Conservation (phyloP, 1,284 basidiomycete species). For the Somion occarium region DNA sequence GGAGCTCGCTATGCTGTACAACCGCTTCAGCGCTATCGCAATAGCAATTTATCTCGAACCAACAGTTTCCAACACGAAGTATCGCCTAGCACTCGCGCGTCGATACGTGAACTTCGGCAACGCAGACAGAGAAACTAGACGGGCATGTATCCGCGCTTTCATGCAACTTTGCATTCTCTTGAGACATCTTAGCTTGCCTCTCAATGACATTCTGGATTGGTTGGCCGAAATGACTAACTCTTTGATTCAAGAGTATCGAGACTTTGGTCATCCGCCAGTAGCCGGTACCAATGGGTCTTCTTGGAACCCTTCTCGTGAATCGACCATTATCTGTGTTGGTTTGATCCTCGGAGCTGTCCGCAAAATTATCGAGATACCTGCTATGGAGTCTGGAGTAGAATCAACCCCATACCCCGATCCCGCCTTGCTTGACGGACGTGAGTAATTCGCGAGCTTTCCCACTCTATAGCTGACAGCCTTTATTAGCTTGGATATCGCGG, state of each 20-base stretch:
- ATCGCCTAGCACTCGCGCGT: slow-evolving; percentile 57
- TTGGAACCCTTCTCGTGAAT: slow-evolving; percentile 14
- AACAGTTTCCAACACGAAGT: slow-evolving; percentile 41
- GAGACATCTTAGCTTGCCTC: slow-evolving; percentile 50
- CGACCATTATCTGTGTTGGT: slow-evolving; percentile 35
- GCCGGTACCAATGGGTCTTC: slow-evolving; percentile 11
- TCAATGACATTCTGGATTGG: slow-evolving; percentile 63
- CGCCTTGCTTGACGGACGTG: slow-evolving; percentile 53
- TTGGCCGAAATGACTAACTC: slow-evolving; percentile 57
- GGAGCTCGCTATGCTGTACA: slow-evolving; percentile 80
- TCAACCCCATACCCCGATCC: slow-evolving; percentile 60
- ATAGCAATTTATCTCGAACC: slow-evolving; percentile 76
- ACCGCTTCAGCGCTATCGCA: slow-evolving; percentile 78
- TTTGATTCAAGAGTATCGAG: slow-evolving; percentile 57
- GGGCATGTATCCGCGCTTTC: slow-evolving; percentile 73
- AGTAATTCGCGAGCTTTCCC: slow-evolving; percentile 24
- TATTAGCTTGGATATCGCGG: slow-evolving; percentile 57
- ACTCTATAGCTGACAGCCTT: neutral
- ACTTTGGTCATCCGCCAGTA: slow-evolving; percentile 12
- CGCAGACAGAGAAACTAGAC: slow-evolving; percentile 68
- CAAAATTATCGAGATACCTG: slow-evolving; percentile 52
- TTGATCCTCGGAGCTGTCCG: slow-evolving; percentile 60
- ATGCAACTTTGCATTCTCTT: slow-evolving; percentile 73
- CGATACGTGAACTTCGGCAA: slow-evolving; percentile 66
- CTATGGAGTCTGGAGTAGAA: slow-evolving; percentile 29